phyloP scores from a whole-genome alignment of 495 filamentous ascomycete species.

The Xylaria sp. region DNA sequence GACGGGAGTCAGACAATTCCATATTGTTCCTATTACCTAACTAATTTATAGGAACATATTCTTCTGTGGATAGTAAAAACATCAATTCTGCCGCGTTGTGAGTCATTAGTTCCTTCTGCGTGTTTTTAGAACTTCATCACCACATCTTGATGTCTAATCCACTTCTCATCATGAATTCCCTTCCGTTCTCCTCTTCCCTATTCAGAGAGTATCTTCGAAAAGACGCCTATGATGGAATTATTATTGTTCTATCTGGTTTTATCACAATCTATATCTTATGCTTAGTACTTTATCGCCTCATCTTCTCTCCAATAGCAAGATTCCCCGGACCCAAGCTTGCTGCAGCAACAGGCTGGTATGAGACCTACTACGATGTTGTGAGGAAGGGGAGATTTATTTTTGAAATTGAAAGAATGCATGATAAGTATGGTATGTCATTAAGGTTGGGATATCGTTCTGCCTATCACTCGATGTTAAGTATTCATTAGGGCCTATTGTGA shows the following conservation, averaged over 20 bases:
- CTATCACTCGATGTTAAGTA: background rate
- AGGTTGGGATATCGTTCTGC: background rate
- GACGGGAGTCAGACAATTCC: background rate
- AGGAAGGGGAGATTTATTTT: slow-evolving; percentile 44
- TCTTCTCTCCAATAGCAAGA: slow-evolving; percentile 42
- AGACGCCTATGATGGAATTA: background rate
- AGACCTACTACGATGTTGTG: slow-evolving; percentile 53
- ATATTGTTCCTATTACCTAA: background rate
- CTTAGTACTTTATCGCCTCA: slow-evolving; percentile 36
- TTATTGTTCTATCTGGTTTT: background rate
- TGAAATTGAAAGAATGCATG: slow-evolving; percentile 49
- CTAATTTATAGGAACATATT: background rate
- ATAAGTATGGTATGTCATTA: slow-evolving; percentile 36
- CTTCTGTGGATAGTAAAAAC: background rate
- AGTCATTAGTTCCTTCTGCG: background rate
- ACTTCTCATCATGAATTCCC: slow-evolving; percentile 1
- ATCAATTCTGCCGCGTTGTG: background rate
- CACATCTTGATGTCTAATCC: background rate
- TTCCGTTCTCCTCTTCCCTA: background rate
- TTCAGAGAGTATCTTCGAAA: background rate
- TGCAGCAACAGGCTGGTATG: slow-evolving; percentile 50
- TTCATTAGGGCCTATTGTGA: slow-evolving; percentile 55
- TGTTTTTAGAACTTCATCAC: background rate
- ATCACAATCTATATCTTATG: background rate
- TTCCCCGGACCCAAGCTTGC: slow-evolving; percentile 56